These are phyloP conservation scores for Smittium culicis DNA, from an alignment of 371 early-diverging fungal genomes.

Conservation along the genomic window DNA sequence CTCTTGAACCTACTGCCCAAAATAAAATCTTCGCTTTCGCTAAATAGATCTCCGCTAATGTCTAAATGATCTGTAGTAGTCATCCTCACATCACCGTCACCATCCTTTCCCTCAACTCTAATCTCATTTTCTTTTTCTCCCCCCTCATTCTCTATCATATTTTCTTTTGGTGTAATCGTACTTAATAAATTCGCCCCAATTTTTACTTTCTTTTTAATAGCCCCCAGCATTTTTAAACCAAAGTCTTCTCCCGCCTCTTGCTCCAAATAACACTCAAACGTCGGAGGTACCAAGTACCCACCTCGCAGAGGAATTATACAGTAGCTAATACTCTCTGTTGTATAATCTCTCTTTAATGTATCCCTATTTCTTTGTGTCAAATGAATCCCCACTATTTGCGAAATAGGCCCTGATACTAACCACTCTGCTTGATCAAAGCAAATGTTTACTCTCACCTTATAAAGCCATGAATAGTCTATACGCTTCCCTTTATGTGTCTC, in stretches of 20 bases:
- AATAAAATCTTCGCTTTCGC: too few species aligned
- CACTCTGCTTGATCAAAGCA: constrained; percentile 9
- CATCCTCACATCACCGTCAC: too few species aligned
- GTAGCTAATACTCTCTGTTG: not conserved
- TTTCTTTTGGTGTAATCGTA: not conserved
- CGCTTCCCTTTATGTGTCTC: not conserved
- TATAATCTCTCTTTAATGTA: not conserved
- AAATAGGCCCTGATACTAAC: constrained; percentile 7
- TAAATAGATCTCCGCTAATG: too few species aligned
- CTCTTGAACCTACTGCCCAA: too few species aligned
- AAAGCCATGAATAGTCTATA: not conserved
- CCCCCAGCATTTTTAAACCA: not conserved
- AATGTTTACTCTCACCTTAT: not conserved
- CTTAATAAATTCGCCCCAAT: not conserved
- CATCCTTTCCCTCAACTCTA: not conserved
- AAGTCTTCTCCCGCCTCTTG: not conserved
- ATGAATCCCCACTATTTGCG: not conserved
- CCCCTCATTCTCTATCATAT: not conserved
- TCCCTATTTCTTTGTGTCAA: not conserved
- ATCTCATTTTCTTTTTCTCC: not conserved
- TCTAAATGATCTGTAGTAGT: too few species aligned
- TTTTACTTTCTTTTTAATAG: not conserved
- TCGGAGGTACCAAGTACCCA: constrained; percentile 1
- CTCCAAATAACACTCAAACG: constrained; percentile 7
- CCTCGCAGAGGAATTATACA: constrained; percentile 7